Base-by-base conservation (phyloP, 306 rosid species). In the Cicer cuneatum region DNA sequence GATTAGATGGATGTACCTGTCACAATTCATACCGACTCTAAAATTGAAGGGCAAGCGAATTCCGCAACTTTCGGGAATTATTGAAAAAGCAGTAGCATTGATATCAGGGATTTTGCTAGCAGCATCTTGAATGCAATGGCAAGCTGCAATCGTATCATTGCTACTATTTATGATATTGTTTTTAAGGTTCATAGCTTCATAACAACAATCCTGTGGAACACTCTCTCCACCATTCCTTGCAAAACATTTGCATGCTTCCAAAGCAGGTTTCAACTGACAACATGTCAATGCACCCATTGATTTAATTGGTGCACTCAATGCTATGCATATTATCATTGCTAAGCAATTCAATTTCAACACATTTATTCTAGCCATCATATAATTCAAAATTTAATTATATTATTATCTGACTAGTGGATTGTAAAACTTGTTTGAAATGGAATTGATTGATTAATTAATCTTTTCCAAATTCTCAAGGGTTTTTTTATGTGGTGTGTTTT, bases 11-110 rank as follows among this genome's bases (percentile, higher is more conserved):
- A 13, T 7, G 3, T 78, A 80, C 87, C 5, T 66, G 8, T 14
- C 11, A 71, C 94, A 87, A 61, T 89, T 24, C 65, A 83, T 76
- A 66, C 10, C 10, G 8, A 69, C 8, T 39, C 79, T 75, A 80
- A 85, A 77, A 39, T 65, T 42, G 85, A 49, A 87, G 19, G 87
- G 82, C 67, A 87, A n/a, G 11, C 6, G n/a, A 77, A 82, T 72
- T 0, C 80, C 78, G 5, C 94, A 89, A 29, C 5, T 29, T 7
- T 5, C 1, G 0, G 94, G 91, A 42, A 89, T 35, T 2, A 8
- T 24, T 6, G 66, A 51, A 7, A 78, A 84, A 5, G 61, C 66
- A 0, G 41, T 9, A 2, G 13, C 15, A 15, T 77, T 79, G 13
- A 84, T 4, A 0, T 56, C 9, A 10, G 63, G 16, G 41, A 66